Evolutionary conservation across 225 moss, liverwort and hornwort species (phyloP).

Genomic region (Pseudoscleropodium purum): DNA sequence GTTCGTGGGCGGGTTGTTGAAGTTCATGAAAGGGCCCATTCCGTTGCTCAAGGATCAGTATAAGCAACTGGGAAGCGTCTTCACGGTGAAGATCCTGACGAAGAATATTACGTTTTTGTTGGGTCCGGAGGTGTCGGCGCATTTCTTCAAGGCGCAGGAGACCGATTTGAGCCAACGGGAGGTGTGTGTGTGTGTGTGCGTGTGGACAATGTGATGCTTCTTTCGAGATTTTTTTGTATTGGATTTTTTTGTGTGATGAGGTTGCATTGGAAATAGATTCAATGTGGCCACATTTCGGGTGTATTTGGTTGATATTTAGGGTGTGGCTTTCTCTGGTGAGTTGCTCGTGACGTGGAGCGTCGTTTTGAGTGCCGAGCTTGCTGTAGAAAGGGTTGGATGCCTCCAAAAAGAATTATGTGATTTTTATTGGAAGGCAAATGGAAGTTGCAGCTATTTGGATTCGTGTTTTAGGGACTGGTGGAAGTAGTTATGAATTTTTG

Average conservation of each 20-base stretch:
- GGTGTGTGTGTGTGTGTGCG: background rate
- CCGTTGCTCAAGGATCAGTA: conserved; percentile 69
- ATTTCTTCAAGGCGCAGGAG: conserved; percentile 95
- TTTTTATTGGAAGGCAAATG: background rate
- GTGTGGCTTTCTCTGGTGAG: background rate
- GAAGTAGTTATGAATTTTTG: background rate
- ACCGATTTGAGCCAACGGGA: conserved; percentile 87
- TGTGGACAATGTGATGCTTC: background rate
- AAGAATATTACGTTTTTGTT: conserved; percentile 76
- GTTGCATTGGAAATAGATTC: background rate
- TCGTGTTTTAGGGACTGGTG: background rate
- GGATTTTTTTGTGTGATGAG: background rate
- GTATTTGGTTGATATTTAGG: background rate
- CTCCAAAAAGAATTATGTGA: background rate
- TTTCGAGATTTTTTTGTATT: too few species aligned
- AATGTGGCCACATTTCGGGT: background rate
- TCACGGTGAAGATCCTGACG: conserved; percentile 85
- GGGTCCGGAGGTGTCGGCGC: conserved; percentile 78
- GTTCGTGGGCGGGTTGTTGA: conserved; percentile 70
- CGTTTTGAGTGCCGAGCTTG: background rate
- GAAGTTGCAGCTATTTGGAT: background rate
- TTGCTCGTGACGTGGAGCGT: background rate
- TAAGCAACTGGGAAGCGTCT: conserved; percentile 60
- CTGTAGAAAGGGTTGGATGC: background rate
- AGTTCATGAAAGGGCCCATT: conserved; percentile 82